Evolutionary conservation across 2,329 filamentous ascomycete species (phyloP).

Genomic region (Fusarium dimerum): DNA sequence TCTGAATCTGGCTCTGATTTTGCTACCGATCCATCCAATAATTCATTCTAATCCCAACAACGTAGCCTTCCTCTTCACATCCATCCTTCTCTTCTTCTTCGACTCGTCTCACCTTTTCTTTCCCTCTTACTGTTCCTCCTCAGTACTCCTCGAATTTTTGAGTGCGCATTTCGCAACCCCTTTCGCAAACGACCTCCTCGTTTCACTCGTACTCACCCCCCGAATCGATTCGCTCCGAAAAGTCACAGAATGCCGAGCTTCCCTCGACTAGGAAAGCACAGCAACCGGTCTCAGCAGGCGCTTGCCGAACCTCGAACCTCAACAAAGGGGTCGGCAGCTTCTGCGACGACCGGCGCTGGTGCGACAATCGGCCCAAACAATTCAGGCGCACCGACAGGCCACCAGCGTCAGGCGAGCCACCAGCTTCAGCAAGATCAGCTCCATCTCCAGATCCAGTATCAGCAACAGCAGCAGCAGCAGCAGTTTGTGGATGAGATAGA

Average conservation of each 20-base stretch:
- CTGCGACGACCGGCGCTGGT: conserved; percentile 25
- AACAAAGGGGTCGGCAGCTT: conserved; percentile 19
- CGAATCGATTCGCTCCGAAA: conserved; percentile 14
- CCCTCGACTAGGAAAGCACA: conserved; percentile 55
- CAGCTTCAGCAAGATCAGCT: conserved; percentile 21
- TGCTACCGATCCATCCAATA: neutral
- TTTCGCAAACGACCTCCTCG: conserved; percentile 12
- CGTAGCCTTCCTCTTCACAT: too few relatives aligned
- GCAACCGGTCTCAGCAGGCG: conserved; percentile 58
- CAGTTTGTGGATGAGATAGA: conserved; percentile 28
- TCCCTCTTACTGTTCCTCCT: neutral
- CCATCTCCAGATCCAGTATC: conserved; percentile 8
- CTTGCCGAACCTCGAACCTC: conserved; percentile 48
- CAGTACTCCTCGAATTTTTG: neutral
- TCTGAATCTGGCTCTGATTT: too few relatives aligned
- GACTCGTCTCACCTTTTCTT: neutral
- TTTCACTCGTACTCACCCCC: conserved; percentile 2
- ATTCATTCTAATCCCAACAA: neutral
- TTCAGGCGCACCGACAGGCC: conserved; percentile 13
- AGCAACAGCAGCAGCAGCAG: conserved; percentile 20
- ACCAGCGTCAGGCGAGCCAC: conserved; percentile 21
- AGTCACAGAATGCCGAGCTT: conserved; percentile 51
- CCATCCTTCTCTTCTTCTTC: too few relatives aligned
- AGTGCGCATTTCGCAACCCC: neutral
- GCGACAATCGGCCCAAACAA: conserved; percentile 24